These are phyloP conservation scores for Silene coronaria DNA, from an alignment of 179 eudicot species.

Conservation along the genomic window DNA sequence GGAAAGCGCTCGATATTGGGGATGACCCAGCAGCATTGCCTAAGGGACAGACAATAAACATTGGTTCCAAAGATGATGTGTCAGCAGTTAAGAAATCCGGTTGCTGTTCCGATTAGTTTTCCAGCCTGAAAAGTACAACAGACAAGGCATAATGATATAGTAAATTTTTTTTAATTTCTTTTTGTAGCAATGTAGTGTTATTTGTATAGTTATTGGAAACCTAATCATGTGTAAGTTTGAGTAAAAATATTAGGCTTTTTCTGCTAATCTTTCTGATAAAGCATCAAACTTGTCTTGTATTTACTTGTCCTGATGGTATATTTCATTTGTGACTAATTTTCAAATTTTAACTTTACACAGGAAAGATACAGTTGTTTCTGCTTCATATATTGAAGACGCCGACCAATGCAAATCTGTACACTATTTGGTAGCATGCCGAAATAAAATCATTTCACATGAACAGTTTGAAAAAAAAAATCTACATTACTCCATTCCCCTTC, in stretches of 20 bases:
- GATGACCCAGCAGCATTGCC: conserved; percentile 65
- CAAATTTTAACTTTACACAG: background rate
- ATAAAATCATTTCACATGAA: too few relatives aligned
- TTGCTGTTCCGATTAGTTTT: conserved; percentile 53
- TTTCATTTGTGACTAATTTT: background rate
- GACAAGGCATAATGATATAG: background rate
- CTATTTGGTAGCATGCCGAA: too few relatives aligned
- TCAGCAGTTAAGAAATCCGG: conserved; percentile 59
- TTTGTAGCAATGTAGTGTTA: conserved; percentile 2
- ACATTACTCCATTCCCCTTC: too few relatives aligned
- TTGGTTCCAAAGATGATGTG: conserved; percentile 58
- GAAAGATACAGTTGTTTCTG: too few relatives aligned
- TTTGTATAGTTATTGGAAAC: conserved; percentile 15
- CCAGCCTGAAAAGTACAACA: background rate
- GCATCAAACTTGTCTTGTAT: conserved; percentile 3
- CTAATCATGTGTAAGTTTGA: conserved; percentile 6
- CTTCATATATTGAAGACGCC: too few relatives aligned
- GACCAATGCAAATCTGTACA: too few relatives aligned
- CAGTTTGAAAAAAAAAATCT: too few relatives aligned
- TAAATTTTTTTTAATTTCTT: background rate
- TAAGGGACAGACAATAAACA: conserved; percentile 62
- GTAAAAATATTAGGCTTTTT: conserved; percentile 14
- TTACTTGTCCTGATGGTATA: background rate
- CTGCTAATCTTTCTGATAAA: conserved; percentile 19
- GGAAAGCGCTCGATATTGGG: conserved; percentile 71